Evolutionary conservation across 2,329 filamentous ascomycete species (phyloP).

Genomic region (Xylaria sp.): DNA sequence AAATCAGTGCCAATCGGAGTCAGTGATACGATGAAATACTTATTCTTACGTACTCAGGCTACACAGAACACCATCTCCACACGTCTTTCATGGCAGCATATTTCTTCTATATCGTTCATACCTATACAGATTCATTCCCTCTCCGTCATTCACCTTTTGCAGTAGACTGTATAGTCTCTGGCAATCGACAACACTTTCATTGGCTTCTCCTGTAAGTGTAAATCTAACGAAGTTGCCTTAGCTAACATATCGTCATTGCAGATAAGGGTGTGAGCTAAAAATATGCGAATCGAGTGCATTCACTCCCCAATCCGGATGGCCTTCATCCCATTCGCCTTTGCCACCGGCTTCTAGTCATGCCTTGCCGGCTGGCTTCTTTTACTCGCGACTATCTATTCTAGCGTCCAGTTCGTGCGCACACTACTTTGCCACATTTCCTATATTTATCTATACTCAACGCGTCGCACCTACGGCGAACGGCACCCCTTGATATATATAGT

Average conservation of each 20-base stretch:
- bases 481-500: background rate
- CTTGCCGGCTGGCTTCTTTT: background rate
- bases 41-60: background rate
- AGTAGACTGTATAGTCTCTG: background rate
- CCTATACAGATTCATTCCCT: background rate
- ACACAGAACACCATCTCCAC: background rate
- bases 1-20: background rate
- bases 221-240: background rate
- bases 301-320: background rate
- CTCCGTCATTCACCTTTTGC: background rate
- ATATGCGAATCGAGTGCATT: conserved; percentile 11
- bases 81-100: background rate
- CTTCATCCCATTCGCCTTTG: background rate
- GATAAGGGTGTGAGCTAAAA: conserved; percentile 19
- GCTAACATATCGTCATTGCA: background rate
- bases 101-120: background rate
- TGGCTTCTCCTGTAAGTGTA: background rate
- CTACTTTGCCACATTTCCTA: conserved; percentile 1
- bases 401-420: background rate
- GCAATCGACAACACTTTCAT: background rate
- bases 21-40: background rate
- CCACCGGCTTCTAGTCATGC: conserved; percentile 12
- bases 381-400: conserved; percentile 4
- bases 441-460: conserved; percentile 22
- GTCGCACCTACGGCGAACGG: conserved; percentile 6